Evolutionary conservation across 257 asterid genomes (phyloP).

Genomic region (Marsdenia floribunda): DNA sequence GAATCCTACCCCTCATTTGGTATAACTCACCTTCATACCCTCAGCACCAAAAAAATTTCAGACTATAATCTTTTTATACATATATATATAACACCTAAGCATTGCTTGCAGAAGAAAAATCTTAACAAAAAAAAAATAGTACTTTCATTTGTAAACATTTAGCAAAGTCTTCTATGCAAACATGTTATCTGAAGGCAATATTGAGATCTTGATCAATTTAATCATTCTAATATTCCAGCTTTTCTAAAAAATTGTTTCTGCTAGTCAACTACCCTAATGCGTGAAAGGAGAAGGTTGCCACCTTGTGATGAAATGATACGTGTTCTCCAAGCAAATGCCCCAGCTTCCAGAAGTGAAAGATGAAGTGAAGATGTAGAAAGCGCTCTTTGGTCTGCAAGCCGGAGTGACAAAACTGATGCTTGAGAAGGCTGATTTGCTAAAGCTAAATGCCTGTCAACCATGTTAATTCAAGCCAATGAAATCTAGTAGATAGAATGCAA

Average conservation of each 20-base stretch:
- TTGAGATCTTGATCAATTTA: neutral
- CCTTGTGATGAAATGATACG: conserved; percentile 75
- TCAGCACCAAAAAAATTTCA: neutral
- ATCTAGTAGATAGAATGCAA: conserved; percentile 7
- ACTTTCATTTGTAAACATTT: neutral
- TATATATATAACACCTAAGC: neutral
- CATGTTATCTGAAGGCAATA: neutral
- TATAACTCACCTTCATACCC: neutral
- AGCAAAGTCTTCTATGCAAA: neutral
- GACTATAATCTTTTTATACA: neutral
- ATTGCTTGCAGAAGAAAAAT: neutral
- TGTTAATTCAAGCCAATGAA: conserved; percentile 11
- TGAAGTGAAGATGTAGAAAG: conserved; percentile 70
- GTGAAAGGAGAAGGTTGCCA: conserved; percentile 20
- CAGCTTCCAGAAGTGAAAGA: conserved; percentile 73
- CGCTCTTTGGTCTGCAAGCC: conserved; percentile 51
- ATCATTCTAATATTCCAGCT: neutral
- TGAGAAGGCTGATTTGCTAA: conserved; percentile 74
- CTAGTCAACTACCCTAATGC: conserved; percentile 14
- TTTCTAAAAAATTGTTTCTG: neutral
- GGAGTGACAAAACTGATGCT: conserved; percentile 71
- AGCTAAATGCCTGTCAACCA: conserved; percentile 61
- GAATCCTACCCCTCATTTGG: neutral
- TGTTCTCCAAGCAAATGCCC: conserved; percentile 81
- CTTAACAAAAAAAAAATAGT: neutral